Percentiles rank a stretch among this genome's conserved stretches.
Evolutionary conservation across 768 basidiomycete species (phyloP).

Genomic region (Xerocomellus amylosporus): DNA sequence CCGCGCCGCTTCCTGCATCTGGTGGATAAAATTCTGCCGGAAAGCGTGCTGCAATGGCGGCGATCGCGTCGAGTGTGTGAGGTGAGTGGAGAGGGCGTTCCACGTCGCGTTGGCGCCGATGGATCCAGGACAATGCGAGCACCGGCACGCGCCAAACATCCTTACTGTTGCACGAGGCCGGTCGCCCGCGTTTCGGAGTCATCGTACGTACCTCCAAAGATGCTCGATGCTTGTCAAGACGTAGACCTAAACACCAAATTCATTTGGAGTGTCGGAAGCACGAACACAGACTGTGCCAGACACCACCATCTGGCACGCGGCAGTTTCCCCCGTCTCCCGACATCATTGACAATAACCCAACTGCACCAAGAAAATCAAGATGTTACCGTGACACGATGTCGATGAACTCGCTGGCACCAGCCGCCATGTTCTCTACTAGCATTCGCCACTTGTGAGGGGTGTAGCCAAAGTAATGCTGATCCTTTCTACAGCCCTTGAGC

Average conservation of each 20-base stretch:
- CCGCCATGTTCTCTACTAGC: conserved; percentile 77
- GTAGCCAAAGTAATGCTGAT: no score
- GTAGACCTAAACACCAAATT: conserved; percentile 70
- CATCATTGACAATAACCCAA: not conserved
- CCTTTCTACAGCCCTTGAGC: conserved; percentile 66
- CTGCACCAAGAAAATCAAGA: no score
- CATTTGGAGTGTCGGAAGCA: conserved; percentile 55
- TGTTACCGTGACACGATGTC: conserved; percentile 77
- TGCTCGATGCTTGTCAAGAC: conserved; percentile 52
- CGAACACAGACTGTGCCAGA: no score
- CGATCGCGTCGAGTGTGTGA: not conserved
- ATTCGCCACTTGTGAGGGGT: no score
- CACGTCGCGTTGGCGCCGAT: conserved; percentile 65
- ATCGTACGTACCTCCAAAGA: conserved; percentile 59
- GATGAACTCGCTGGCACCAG: conserved; percentile 55
- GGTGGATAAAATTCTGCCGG: conserved; percentile 75
- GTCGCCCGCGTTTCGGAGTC: not conserved
- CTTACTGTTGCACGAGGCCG: conserved; percentile 41
- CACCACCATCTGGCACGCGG: conserved; percentile 42
- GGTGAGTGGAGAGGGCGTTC: conserved; percentile 34
- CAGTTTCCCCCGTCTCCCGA: conserved; percentile 70
- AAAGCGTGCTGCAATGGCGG: conserved; percentile 56
- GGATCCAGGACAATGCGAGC: conserved; percentile 63
- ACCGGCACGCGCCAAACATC: conserved; percentile 73
- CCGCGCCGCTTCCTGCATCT: conserved; percentile 75